Evolutionary conservation across 108 stramenopile genomes (phyloP).

Genomic region (Hondaea fermentalgiana): DNA sequence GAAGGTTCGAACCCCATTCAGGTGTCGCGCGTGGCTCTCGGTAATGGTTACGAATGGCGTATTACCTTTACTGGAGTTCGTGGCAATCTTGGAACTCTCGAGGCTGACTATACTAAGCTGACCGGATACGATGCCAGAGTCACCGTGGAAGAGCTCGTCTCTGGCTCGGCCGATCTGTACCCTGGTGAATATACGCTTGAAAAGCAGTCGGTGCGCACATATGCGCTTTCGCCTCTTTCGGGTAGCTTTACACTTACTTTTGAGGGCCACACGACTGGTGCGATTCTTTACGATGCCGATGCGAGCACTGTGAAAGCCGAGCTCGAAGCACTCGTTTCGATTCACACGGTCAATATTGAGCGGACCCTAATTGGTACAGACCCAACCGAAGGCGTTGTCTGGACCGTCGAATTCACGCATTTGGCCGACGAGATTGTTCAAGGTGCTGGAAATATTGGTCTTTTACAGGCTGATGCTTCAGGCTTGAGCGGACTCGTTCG

Average conservation of each 20-base stretch:
- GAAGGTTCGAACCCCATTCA: conserved; percentile 39
- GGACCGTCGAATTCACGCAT: conserved; percentile 67
- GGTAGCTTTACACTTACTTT: conserved; percentile 64
- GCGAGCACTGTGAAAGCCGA: conserved; percentile 50
- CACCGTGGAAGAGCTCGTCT: conserved; percentile 43
- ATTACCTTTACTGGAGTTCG: conserved; percentile 53
- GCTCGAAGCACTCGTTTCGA: conserved; percentile 59
- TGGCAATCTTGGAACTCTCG: conserved; percentile 64
- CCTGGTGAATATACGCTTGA: conserved; percentile 70
- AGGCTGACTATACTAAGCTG: conserved; percentile 49
- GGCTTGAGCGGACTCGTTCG: conserved; percentile 22
- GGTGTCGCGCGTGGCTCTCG: conserved; percentile 39
- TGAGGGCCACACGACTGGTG: conserved; percentile 54
- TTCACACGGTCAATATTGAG: conserved; percentile 63
- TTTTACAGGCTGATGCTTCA: conserved; percentile 34
- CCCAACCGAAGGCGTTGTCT: conserved; percentile 23
- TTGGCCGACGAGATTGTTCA: conserved; percentile 56
- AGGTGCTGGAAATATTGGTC: conserved; percentile 64
- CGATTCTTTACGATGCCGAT: conserved; percentile 49
- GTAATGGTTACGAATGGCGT: conserved; percentile 66
- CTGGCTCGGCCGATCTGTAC: conserved; percentile 60
- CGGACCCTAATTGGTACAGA: conserved; percentile 21
- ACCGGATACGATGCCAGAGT: conserved; percentile 55
- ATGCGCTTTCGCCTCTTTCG: conserved; percentile 27
- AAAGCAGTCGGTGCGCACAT: conserved; percentile 50